Conservation (phyloP, 352 stramenopile species). For the Phytophthora chlamydospora region DNA sequence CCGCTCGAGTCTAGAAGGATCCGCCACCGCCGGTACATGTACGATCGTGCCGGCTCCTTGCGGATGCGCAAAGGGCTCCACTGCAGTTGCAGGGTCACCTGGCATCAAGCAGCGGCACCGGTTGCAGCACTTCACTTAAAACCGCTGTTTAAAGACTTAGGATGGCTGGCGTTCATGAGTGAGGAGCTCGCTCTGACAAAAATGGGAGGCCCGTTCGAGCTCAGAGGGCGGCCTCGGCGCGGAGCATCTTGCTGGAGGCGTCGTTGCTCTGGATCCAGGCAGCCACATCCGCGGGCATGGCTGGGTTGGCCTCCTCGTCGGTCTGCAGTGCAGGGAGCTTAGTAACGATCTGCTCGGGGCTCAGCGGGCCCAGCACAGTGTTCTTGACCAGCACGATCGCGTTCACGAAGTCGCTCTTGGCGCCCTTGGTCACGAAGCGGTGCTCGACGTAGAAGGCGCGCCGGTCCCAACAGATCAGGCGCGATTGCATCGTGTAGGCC, state of each 20-base stretch:
- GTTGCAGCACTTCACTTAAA: conserved; percentile 12
- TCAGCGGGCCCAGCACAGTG: conserved; percentile 70
- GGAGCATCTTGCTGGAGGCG: conserved; percentile 73
- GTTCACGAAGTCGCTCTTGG: conserved; percentile 67
- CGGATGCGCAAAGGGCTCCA: too few species aligned
- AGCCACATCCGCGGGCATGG: conserved; percentile 56
- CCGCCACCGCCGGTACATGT: too few species aligned
- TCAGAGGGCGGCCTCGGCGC: conserved; percentile 33
- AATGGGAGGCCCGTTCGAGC: neutral
- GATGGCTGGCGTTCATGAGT: conserved; percentile 28
- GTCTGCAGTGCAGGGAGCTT: conserved; percentile 48
- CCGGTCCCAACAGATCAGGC: conserved; percentile 81
- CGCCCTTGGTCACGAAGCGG: conserved; percentile 67
- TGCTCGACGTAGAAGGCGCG: conserved; percentile 89
- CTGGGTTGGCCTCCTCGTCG: conserved; percentile 40
- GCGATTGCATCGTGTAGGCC: conserved; percentile 72
- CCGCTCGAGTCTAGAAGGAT: too few species aligned
- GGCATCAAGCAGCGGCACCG: too few species aligned
- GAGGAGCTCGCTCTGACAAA: conserved; percentile 30
- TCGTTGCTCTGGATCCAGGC: conserved; percentile 83
- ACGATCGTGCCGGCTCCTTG: too few species aligned
- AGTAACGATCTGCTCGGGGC: conserved; percentile 63
- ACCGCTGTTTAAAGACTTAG: conserved; percentile 16
- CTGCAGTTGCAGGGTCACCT: too few species aligned
- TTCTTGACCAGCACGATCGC: conserved; percentile 91